Evolutionary conservation across 2,329 filamentous ascomycete genomes (phyloP), one percentile per base, ranked within the genome.

Genomic region (Beauveria medogensis): DNA sequence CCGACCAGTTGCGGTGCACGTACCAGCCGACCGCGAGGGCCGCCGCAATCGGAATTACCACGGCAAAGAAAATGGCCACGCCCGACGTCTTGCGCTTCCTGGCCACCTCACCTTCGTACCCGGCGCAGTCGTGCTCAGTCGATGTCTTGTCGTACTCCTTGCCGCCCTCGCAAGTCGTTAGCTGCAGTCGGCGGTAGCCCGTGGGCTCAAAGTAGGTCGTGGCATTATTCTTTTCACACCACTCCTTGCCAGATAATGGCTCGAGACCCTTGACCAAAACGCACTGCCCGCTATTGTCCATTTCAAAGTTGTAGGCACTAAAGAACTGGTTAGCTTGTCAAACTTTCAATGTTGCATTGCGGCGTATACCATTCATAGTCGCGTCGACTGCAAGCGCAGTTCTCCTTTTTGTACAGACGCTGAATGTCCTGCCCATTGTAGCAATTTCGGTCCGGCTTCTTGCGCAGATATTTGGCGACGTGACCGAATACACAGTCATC

Each of bases 281-380:
- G 75, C 94, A 99, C 64, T 88, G 85, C 53, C 89, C 88, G 69
- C 92, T 89, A 30, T 77, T 81, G 72, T 90, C 84, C 52, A 89
- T 84, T 71, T 97, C 87, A 73, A 85, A 99, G 74, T 99, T 99
- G 80, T 91, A 99, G 71, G 95, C 93, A 75, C 91, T 94, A 65
- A 7, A 22, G 47, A 40, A 18, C 34, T 24, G 6, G 65, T 75
- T 67, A 75, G 73, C 63, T 61, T 43, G 34, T 20, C 16, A 6
- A 12, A 26, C n/a, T 2, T 10, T 28, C 24, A 12, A 9, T 10
- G 28, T 28, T 22, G 59, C 7, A 18, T 22, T 40, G 54, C 16
- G 8, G 26, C 30, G 75, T 86, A 77, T 77, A 92, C 90, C 94
- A 99, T 81, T 99, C 94, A 71, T 88, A 99, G 75, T 99, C 94